A percentile compares a stretch with the other conserved stretches of the same genome.
phyloP scores from a whole-genome alignment of 164 flowering plant species.

The Annona squamosa region DNA sequence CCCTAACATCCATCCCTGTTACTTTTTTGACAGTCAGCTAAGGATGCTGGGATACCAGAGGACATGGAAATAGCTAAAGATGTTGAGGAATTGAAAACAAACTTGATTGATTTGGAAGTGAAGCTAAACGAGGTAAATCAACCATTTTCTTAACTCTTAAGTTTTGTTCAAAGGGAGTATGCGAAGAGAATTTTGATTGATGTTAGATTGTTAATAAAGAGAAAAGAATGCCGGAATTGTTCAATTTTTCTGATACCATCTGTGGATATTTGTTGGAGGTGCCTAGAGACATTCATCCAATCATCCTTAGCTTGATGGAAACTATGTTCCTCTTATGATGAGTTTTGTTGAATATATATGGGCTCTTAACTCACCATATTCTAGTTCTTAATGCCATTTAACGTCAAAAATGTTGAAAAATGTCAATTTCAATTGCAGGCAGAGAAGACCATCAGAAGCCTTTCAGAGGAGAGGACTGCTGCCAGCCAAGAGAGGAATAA shows the following conservation, averaged over 20 bases:
- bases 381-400: neutral
- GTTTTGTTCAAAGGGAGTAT: neutral
- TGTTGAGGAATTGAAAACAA: constrained; percentile 45
- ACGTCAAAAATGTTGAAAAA: neutral
- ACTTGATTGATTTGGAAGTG: constrained; percentile 39
- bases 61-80: constrained; percentile 21
- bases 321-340: neutral
- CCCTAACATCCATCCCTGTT: neutral
- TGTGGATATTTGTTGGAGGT: neutral
- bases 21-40: neutral
- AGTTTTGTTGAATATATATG: neutral
- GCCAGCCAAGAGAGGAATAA: constrained; percentile 33
- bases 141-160: neutral
- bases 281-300: no score
- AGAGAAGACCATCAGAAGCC: constrained; percentile 39
- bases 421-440: constrained; percentile 37
- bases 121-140: constrained; percentile 51
- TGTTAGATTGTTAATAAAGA: neutral
- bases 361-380: neutral
- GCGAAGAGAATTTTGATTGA: neutral
- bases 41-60: neutral
- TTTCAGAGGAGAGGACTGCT: constrained; percentile 44
- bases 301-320: neutral
- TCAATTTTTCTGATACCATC: neutral
- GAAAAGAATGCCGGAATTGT: neutral